Evolutionary conservation across 306 rosid species (phyloP).

Genomic region (Pterocarpus macrocarpus): DNA sequence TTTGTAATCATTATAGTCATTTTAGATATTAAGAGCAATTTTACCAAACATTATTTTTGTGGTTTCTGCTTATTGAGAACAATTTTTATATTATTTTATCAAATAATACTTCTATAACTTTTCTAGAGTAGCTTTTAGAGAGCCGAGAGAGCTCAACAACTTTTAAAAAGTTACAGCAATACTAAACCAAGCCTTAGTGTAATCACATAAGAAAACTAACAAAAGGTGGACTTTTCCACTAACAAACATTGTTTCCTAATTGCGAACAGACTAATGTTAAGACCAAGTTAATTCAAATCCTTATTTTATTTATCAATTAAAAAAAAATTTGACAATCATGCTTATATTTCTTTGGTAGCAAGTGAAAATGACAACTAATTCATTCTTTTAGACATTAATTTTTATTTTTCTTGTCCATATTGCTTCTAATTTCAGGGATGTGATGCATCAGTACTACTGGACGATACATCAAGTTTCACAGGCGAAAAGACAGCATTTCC

Average conservation of each 20-base stretch:
- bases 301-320: background rate
- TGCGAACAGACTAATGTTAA: slow-evolving; percentile 1
- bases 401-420: background rate
- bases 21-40: too few relatives aligned
- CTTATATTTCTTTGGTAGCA: background rate
- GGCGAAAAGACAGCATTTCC: slow-evolving; percentile 73
- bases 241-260: slow-evolving; percentile 7
- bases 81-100: too few relatives aligned
- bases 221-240: slow-evolving; percentile 23
- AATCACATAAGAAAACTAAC: background rate
- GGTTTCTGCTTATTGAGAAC: too few relatives aligned
- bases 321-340: background rate
- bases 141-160: too few relatives aligned
- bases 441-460: slow-evolving; percentile 71
- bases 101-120: too few relatives aligned
- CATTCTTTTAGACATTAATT: background rate
- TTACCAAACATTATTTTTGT: too few relatives aligned
- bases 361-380: background rate
- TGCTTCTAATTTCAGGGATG: slow-evolving; percentile 60
- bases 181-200: too few relatives aligned
- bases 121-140: too few relatives aligned
- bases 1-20: too few relatives aligned
- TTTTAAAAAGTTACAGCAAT: too few relatives aligned
- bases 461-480: slow-evolving; percentile 64
- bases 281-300: background rate